These are phyloP conservation scores for Coemansia sp. DNA, from an alignment of 192 early-diverging fungal species.

Conservation along the genomic window DNA sequence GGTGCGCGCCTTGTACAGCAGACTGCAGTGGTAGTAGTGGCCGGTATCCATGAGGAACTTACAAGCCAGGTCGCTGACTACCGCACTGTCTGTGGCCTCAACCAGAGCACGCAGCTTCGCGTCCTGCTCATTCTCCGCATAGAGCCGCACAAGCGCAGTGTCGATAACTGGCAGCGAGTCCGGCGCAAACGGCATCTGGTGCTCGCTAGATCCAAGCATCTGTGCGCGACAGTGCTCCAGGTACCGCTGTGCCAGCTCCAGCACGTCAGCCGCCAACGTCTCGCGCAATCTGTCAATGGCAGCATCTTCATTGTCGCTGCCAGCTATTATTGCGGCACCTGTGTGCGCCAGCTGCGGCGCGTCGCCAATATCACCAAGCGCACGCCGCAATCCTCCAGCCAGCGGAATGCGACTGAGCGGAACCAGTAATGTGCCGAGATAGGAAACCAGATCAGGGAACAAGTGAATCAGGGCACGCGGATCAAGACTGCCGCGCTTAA, in stretches of 20 bases:
- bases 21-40: slow-evolving; percentile 41
- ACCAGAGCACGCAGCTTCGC: slow-evolving; percentile 23
- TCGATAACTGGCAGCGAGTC: slow-evolving; percentile 40
- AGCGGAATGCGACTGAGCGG: slow-evolving; percentile 41
- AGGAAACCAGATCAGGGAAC: slow-evolving; percentile 33
- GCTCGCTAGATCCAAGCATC: slow-evolving; percentile 3
- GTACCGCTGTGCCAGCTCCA: slow-evolving; percentile 46
- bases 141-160: slow-evolving; percentile 39
- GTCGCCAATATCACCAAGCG: slow-evolving; percentile 33
- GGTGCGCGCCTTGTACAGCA: slow-evolving; percentile 30
- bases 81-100: neutral
- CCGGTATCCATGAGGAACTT: slow-evolving; percentile 19
- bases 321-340: slow-evolving; percentile 20
- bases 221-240: slow-evolving; percentile 23
- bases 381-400: slow-evolving; percentile 25
- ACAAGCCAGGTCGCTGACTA: slow-evolving; percentile 28
- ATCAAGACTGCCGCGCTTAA: slow-evolving; percentile 35
- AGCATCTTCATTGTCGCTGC: slow-evolving; percentile 10
- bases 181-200: slow-evolving; percentile 15
- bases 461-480: slow-evolving; percentile 44
- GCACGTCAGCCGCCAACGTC: slow-evolving; percentile 20
- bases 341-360: slow-evolving; percentile 9
- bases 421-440: slow-evolving; percentile 30
- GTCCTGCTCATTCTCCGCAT: slow-evolving; percentile 20
- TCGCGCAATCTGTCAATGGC: neutral